These are phyloP conservation scores for Hypoxylon rubiginosum DNA, from an alignment of 2,329 filamentous ascomycete species.

Conservation along the genomic window DNA sequence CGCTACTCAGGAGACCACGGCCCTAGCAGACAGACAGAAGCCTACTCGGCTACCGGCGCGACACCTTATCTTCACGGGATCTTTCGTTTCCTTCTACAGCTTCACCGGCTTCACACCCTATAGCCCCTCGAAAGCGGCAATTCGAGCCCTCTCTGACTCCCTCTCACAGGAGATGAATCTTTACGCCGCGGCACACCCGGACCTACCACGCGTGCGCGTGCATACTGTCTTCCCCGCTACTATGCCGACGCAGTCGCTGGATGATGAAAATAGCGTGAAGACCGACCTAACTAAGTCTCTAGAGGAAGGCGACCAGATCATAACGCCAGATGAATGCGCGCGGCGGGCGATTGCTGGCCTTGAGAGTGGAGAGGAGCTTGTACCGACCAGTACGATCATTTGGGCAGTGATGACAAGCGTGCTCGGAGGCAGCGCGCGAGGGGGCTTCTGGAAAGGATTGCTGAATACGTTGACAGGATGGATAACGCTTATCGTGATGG, in stretches of 20 bases:
- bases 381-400: constrained; percentile 71
- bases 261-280: constrained; percentile 55
- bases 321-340: constrained; percentile 71
- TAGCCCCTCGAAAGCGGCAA: constrained; percentile 74
- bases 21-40: neutral
- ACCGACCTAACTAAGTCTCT: constrained; percentile 55
- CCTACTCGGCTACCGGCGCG: constrained; percentile 49
- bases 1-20: neutral
- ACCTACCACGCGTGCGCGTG: constrained; percentile 62
- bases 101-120: constrained; percentile 76
- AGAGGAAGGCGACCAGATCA: constrained; percentile 54
- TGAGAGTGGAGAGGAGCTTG: constrained; percentile 73
- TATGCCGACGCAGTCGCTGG: constrained; percentile 71
- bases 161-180: constrained; percentile 70
- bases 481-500: constrained; percentile 53
- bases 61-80: constrained; percentile 78
- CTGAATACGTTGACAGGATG: constrained; percentile 54
- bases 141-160: constrained; percentile 74
- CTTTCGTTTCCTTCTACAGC: constrained; percentile 71
- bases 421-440: constrained; percentile 51
- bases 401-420: constrained; percentile 66
- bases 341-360: constrained; percentile 68
- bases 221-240: constrained; percentile 76
- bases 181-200: constrained; percentile 49
- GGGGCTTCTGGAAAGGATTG: constrained; percentile 49